Evolutionary conservation across 805 yeast genomes (phyloP), one percentile per base, ranked within the genome.

Genomic region (Saccharomycopsis fermentans): DNA sequence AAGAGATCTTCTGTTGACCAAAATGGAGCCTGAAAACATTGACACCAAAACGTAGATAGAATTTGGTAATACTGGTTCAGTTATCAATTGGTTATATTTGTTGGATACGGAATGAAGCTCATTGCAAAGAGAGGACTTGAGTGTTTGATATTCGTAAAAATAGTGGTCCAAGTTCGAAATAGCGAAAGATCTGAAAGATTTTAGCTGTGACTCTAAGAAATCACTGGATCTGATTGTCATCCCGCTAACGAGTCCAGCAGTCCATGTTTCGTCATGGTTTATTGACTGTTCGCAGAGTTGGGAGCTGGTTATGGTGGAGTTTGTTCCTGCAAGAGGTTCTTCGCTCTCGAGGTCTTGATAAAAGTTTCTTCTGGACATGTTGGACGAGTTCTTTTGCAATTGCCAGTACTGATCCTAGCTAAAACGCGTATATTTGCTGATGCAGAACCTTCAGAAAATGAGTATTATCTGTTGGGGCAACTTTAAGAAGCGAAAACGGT

Each of bases 1-100:
- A 9, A 81, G 67, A 1, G 77, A 65, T 63, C 79, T 74, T 62
- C 73, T 77, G 59, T 75, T 74, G 16, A 74, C 80, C 36, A 80
- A 61, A 58, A 84, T 78, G 2, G 86, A 81, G 12, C 86, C 86
- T 1, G 81, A 65, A 61, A 84, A 76, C 3, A 83, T 70, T 5
- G 78, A 73, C 0, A 87, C 81, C 43, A 83, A 69, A 5, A 82
- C 78, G 64, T 80, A 78, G 55, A 82, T 75, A 47, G 78, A 67
- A 50, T 74, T 73, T 19, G 88, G 88, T 58, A 84, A 73, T 3
- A 81, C 70, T 6, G 83, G 82, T 62, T 81, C 86, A 56, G 69
- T 73, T 19, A 81, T 73, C 34, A 75, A 56, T 6, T 71, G 62
- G 26, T 71, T 62, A 55, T 75, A 69, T 53, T 68, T 69, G n/a